Percentiles rank a stretch among this genome's conserved stretches.
phyloP scores from a whole-genome alignment of 805 yeast genomes.

The Cyberlindnera samutprakarnensis region DNA sequence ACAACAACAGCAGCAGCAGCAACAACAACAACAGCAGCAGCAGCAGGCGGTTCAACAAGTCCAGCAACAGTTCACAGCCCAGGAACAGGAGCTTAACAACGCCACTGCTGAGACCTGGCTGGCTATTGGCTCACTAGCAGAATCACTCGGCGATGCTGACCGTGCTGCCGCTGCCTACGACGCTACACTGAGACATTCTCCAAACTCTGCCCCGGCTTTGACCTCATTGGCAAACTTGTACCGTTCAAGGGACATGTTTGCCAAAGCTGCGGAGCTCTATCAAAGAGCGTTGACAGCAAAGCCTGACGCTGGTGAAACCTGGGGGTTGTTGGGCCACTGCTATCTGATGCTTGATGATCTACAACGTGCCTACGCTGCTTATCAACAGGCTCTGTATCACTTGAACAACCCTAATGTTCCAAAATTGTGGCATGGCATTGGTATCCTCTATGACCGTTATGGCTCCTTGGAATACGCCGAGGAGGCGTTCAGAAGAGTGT shows the following conservation, averaged over 20 bases:
- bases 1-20: slow-evolving; percentile 2
- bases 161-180: slow-evolving; percentile 86
- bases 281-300: slow-evolving; percentile 76
- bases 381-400: slow-evolving; percentile 91
- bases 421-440: slow-evolving; percentile 97
- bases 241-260: slow-evolving; percentile 82
- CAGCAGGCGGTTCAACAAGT: slow-evolving; percentile 2
- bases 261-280: slow-evolving; percentile 90
- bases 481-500: slow-evolving; percentile 93
- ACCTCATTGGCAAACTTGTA: slow-evolving; percentile 84
- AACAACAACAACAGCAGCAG: slow-evolving; percentile 3
- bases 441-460: slow-evolving; percentile 91
- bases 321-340: slow-evolving; percentile 97
- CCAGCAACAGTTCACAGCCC: slow-evolving; percentile 25
- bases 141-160: slow-evolving; percentile 79
- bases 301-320: slow-evolving; percentile 89
- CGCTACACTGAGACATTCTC: slow-evolving; percentile 77
- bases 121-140: slow-evolving; percentile 85
- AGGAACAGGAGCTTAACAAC: slow-evolving; percentile 27
- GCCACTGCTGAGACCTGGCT: slow-evolving; percentile 83
- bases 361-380: slow-evolving; percentile 92
- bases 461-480: slow-evolving; percentile 97
- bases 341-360: slow-evolving; percentile 94
- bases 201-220: slow-evolving; percentile 77
- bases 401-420: slow-evolving; percentile 92